Percentiles rank a stretch among this genome's conserved stretches.
Evolutionary conservation across 176 grass and related monocot species (phyloP).

Genomic region (Aegilops longissima): DNA sequence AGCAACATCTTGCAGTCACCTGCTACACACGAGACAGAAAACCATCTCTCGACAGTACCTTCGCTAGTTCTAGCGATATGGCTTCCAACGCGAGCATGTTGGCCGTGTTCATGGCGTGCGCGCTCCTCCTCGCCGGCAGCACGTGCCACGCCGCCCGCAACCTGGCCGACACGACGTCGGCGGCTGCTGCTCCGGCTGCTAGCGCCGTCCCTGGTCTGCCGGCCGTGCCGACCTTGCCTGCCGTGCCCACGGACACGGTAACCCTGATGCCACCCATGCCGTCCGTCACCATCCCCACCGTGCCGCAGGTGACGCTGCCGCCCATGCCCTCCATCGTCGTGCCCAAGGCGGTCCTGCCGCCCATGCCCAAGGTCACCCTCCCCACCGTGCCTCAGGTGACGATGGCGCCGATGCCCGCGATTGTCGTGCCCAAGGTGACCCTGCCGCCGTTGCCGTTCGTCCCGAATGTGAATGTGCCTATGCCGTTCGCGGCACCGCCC

Average conservation of each 20-base stretch:
- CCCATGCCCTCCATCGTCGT: not conserved
- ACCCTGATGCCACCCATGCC: conserved; percentile 1
- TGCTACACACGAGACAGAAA: not conserved
- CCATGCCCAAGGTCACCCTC: not conserved
- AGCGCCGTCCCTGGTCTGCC: not conserved
- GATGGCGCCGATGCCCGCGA: not conserved
- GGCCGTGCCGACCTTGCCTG: not conserved
- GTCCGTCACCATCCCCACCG: not conserved
- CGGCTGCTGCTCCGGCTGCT: not conserved
- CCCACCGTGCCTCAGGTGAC: not conserved
- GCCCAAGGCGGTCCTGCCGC: not conserved
- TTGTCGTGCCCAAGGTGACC: not conserved
- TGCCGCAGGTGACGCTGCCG: conserved; percentile 19
- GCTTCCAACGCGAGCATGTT: not conserved
- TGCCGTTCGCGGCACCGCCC: conserved; percentile 23
- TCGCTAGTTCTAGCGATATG: not conserved
- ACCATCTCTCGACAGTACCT: no score
- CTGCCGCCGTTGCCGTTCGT: conserved; percentile 15
- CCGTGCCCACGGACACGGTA: not conserved
- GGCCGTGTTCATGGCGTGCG: conserved; percentile 11
- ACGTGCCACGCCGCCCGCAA: conserved; percentile 8
- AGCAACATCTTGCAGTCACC: not conserved
- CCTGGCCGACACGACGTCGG: not conserved
- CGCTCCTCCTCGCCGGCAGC: not conserved
- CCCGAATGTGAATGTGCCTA: conserved; percentile 21